Evolutionary conservation across 1,139 yeast species (phyloP).

Genomic region (Cylindricascospora bacillispora): DNA sequence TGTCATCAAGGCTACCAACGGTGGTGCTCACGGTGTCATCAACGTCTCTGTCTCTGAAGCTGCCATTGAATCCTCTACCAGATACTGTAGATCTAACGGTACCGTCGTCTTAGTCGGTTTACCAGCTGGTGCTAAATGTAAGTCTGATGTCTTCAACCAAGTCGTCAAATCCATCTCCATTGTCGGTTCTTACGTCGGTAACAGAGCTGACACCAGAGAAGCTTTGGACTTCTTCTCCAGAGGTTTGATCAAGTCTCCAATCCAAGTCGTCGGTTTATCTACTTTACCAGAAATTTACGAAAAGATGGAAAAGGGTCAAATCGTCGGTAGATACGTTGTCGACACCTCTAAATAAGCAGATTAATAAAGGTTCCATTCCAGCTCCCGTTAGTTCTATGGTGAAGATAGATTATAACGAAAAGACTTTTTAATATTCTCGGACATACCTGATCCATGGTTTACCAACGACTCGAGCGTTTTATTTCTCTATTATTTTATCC

Average conservation of each 20-base stretch:
- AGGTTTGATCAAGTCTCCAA: slow-evolving; percentile 49
- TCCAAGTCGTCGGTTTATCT: slow-evolving; percentile 45
- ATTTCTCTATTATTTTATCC: too few species aligned
- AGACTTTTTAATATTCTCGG: too few species aligned
- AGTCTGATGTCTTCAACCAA: slow-evolving; percentile 40
- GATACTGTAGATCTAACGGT: slow-evolving; percentile 47
- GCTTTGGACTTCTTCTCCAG: slow-evolving; percentile 51
- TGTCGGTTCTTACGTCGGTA: slow-evolving; percentile 53
- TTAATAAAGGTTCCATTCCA: too few species aligned
- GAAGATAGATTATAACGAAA: too few species aligned
- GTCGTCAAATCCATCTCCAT: slow-evolving; percentile 43
- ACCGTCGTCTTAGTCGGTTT: slow-evolving; percentile 52
- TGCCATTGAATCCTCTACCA: slow-evolving; percentile 44
- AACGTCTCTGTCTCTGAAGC: slow-evolving; percentile 49
- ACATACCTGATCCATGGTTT: too few species aligned
- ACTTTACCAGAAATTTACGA: slow-evolving; percentile 43
- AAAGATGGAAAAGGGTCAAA: slow-evolving; percentile 48
- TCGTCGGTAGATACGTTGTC: slow-evolving; percentile 53
- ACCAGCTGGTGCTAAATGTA: slow-evolving; percentile 47
- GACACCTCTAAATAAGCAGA: slow-evolving; percentile 38
- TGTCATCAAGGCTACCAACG: slow-evolving; percentile 37
- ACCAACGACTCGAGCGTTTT: too few species aligned
- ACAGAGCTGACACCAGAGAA: slow-evolving; percentile 56
- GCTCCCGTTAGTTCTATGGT: too few species aligned
- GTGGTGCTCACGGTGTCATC: slow-evolving; percentile 54